Base-by-base conservation (phyloP, 257 asterid species). In the Jaltomata sinuosa region DNA sequence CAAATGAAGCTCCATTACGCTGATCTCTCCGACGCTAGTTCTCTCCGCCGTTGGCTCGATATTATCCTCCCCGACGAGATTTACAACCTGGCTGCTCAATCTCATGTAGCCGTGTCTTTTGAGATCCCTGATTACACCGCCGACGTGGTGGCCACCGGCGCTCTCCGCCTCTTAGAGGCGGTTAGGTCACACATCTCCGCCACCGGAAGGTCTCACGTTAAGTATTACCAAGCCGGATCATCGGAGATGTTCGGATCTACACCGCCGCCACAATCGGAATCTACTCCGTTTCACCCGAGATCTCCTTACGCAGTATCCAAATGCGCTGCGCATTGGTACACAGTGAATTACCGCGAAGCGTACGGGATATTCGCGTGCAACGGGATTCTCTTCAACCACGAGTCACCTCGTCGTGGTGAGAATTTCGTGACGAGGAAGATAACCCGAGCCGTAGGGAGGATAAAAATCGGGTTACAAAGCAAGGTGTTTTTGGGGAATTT, bases 1-100 rank as follows among this genome's bases (percentile, higher is more conserved):
- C 88, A 52, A 3, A 97, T 97, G 98, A 95, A 97, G 92, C 99
- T 97, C 88, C 99, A 97, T 87, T 97, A 95, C 68, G 98, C 98
- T 54, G 99, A 97, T 90, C 97, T 97, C 88, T 83, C 93, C 85
- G 98, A 94, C 91, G 99, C 98, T 86, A 95, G 97, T 85, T 97
- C 98, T 82, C 97, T 97, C 86, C 98, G 98, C 85, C 97, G 99
- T n/a, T 97, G 99, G 99, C 92, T 97, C 82, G 99, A 97, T 82
- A 90, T 84, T 34, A 94, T 97, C 74, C 93, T 81, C 68, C 99
- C 99, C 50, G 97, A 95, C 80, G 99, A 97, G 93, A 96, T 97
- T 74, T 97, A 97, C 90, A 95, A 97, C 85, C 97, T 97, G 76
- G 99, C 99, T 80, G 99, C 99, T 47, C 99, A 97, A 84, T 95